phyloP scores from a whole-genome alignment of 1,139 yeast species.

The Petasospora rhodanensis region DNA sequence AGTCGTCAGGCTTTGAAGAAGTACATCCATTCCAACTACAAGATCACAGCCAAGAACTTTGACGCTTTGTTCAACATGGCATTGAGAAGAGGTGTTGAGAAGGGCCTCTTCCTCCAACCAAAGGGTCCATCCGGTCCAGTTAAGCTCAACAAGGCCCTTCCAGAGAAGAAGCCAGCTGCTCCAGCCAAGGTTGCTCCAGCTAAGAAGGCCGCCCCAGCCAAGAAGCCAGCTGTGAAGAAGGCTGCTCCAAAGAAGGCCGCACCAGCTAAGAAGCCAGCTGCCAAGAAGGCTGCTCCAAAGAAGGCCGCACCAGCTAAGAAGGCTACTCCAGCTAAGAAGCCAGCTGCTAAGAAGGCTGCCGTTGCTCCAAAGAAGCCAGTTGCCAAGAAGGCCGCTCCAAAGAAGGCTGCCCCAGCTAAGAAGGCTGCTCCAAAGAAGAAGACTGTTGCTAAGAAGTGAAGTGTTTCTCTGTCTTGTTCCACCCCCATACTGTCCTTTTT shows the following conservation, averaged over 20 bases:
- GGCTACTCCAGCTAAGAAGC: conserved; percentile 17
- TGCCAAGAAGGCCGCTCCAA: conserved; percentile 17
- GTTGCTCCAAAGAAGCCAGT: conserved; percentile 19
- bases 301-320: conserved; percentile 25
- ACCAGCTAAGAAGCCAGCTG: conserved; percentile 20
- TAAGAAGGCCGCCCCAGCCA: conserved; percentile 24
- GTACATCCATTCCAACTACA: conserved; percentile 59
- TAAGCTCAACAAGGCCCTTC: conserved; percentile 27
- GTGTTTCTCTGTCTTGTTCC: background rate
- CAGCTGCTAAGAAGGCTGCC: conserved; percentile 14
- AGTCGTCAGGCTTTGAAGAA: conserved; percentile 78
- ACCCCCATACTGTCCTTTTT: conserved; percentile 1
- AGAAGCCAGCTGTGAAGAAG: conserved; percentile 26
- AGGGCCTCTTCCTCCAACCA: conserved; percentile 78
- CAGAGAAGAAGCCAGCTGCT: conserved; percentile 18
- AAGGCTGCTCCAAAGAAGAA: conserved; percentile 22
- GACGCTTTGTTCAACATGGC: conserved; percentile 77
- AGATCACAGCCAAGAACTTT: conserved; percentile 57
- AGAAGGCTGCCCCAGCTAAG: conserved; percentile 19
- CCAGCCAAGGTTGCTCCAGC: conserved; percentile 25
- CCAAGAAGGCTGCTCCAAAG: conserved; percentile 25
- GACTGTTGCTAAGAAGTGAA: conserved; percentile 22
- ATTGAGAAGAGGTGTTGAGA: conserved; percentile 73
- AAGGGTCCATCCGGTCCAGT: conserved; percentile 58
- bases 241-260: conserved; percentile 11